These are phyloP conservation scores for Metahyphopichia silvanorum DNA, from an alignment of 805 yeast genomes.

Conservation along the genomic window DNA sequence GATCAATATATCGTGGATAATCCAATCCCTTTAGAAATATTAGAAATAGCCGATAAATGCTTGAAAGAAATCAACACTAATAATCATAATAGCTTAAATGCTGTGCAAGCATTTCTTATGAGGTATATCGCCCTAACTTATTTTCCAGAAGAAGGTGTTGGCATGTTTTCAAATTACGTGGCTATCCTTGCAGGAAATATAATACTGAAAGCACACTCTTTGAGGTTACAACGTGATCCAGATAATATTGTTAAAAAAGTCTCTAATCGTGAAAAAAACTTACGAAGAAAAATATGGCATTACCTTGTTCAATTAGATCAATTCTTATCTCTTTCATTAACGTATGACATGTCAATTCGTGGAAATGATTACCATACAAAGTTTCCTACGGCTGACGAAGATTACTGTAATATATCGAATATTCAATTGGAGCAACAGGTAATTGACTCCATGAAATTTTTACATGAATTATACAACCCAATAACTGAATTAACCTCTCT, in stretches of 20 bases:
- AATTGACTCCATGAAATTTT: not conserved
- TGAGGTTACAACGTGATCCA: slow-evolving; percentile 35
- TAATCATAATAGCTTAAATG: not conserved
- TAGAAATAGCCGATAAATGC: not conserved
- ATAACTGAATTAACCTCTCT: too few species aligned
- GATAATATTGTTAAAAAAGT: slow-evolving; percentile 12
- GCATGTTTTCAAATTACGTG: not conserved
- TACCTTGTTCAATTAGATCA: not conserved
- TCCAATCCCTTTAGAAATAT: not conserved
- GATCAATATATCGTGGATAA: not conserved
- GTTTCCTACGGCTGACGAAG: not conserved
- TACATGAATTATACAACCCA: not conserved
- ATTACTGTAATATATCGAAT: not conserved
- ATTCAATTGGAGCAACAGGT: not conserved
- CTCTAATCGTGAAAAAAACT: slow-evolving; percentile 29
- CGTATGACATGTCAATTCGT: not conserved
- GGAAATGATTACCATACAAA: not conserved
- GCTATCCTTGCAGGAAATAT: slow-evolving; percentile 12
- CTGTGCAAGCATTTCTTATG: not conserved
- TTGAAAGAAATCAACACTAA: not conserved
- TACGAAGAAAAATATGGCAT: slow-evolving; percentile 60
- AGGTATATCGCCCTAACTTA: not conserved
- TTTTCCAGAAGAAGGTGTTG: not conserved
- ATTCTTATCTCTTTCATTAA: not conserved
- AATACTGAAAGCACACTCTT: slow-evolving; percentile 26